Evolutionary conservation across 805 yeast species (phyloP), one percentile per base, ranked within the genome.

Genomic region (Lachancea waltii): DNA sequence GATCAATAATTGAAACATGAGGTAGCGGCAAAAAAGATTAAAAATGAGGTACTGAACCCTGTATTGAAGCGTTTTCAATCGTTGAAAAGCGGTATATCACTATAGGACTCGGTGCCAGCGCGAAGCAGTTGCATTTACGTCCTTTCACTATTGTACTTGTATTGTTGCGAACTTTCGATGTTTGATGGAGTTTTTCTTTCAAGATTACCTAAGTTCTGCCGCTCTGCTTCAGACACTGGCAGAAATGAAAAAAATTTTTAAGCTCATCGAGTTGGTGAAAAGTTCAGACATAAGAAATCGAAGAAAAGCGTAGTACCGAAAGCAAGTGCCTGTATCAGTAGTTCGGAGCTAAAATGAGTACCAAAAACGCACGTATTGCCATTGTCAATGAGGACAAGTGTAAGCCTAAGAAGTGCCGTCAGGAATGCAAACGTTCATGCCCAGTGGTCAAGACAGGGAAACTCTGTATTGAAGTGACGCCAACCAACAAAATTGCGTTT

Each of bases 401-500:
- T 72, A 92, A 92, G 64, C 98, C 98, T 40, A 90, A 87, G 71
- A 86, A 92, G 64, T 92, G 98, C 70, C 89, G 94, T 63, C 98
- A 92, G 67, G 98, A 92, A 67, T 92, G 98, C 72, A 79, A 87
- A 61, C 87, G 87, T 60, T 72, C 95, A 19, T 92, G 98, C 75
- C 98, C 98, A 3, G 98, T 92, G 28, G 97, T 92, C 42, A 83
- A 92, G 62, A 90, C 98, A 1, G 98, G 98, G 42, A 92, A 89
- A 63, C 75, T 89, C 45, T 92, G 98, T 80, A 92, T 92, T 56
- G 98, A 92, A 65, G 98, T 92, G 33, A 67, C 85, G 0, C 95
- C 97, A 46, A 74, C 80, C 15, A 77, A 84, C 44, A 92, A 92
- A 60, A 85, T 92, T 57, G 95, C 97, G 11, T 92, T 89, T 63